Base-by-base conservation (phyloP, 805 yeast genomes). In the Metschnikowia kunwiensis region DNA sequence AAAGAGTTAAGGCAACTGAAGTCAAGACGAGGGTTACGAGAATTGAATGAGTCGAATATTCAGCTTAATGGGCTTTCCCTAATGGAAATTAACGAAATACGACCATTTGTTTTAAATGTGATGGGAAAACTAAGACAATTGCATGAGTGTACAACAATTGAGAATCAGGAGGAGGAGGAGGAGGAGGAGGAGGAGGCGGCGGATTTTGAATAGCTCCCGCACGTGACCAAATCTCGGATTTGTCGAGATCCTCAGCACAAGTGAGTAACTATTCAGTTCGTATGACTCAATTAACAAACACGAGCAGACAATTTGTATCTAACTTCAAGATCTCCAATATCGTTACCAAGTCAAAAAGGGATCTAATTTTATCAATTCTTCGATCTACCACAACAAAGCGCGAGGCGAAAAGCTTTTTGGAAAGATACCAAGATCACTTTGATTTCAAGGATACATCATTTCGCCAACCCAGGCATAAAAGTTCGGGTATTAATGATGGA, bases 381-480 rank as follows among this genome's bases (percentile, higher is more conserved):
- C 82, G 82, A 51, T 81, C 96, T 1, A 86, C 97, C 4, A 94
- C 97, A 5, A 91, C 97, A 1, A 89, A 87, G 57, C 70, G 98
- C 42, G 97, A 91, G 54, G 95, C 96, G 5, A 74, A 77, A 44
- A 83, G 82, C 46, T 91, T 89, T 54, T 62, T 91, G 30, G 67
- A 76, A 23, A 85, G 82, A 53, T 91, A 89, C 54, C 73, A 77
- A 30, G 59, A 70, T 40, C 70, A 63, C 43, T 66, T 65, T 43
- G 60, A 59, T 39, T 51, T 58, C 36, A 46, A 49, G 20, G 50
- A 51, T 14, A 36, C 46, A 11, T 29, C 40, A 1, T 43, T 48
- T 26, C 24, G 17, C 30, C 17, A 23, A n/a, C 16, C 19, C n/a
- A n/a, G n/a, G n/a, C n/a, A n/a, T n/a, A n/a, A n/a, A n/a, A n/a